Evolutionary conservation across 2,329 filamentous ascomycete genomes (phyloP), one percentile per base, ranked within the genome.

Genomic region (Diaporthe batatas): DNA sequence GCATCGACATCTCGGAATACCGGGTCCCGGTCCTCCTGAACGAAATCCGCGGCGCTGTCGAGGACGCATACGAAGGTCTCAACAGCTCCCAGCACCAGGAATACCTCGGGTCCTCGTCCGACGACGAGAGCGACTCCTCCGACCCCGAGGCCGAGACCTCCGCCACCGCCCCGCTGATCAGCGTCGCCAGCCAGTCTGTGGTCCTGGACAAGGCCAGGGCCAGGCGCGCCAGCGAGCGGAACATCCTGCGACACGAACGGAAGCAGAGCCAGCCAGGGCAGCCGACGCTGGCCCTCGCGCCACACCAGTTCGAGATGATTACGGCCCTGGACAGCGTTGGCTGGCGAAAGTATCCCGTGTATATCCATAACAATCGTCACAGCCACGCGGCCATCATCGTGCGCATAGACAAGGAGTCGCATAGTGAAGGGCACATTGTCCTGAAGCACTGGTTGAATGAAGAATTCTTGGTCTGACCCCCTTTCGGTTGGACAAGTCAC

Each of bases 381-480:
- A 94, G 90, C 73, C 96, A 98, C 81, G 96, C 95, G 0, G 95
- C 95, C 3, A 97, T 98, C 62, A 94, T 98, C 75, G 91, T 97
- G 47, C 89, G 96, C 49, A 89, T 86, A 72, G 89, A 92, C 51
- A 91, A 90, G 79, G 84, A 87, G 68, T 84, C 82, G 0, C 97
- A 95, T 77, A 86, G 88, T 2, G 95, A 98, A 82, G 96, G 96
- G 0, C 90, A 88, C 78, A 80, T 93, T 16, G 94, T 98, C 44
- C 84, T 96, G 71, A 88, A 86, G 78, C 96, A 98, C 83, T 98
- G 94, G 93, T 83, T 95, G 2, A 87, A 91, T 68, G 87, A 92
- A 59, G 92, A 92, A 78, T 98, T 98, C 79, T 81, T 90, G 75
- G 78, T 91, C 29, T 93, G 78, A 82, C 21, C 36, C 42, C 42